These are phyloP conservation scores for Macrolepiota fuliginosa DNA, from an alignment of 768 basidiomycete species.

Conservation along the genomic window DNA sequence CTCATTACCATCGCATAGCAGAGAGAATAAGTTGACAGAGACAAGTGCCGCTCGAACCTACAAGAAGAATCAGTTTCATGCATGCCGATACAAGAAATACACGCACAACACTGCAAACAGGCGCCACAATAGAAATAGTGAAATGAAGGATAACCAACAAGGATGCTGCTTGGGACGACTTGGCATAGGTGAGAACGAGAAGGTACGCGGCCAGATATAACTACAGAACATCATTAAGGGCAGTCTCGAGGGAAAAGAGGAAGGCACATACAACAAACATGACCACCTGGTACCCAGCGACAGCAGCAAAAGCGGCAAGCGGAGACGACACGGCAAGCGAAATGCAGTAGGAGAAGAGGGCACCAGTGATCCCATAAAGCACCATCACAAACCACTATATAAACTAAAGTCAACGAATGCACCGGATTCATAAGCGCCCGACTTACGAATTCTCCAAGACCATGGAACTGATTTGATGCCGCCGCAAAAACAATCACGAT, in stretches of 20 bases:
- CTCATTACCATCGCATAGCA: constrained; percentile 60
- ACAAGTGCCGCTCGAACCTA: constrained; percentile 69
- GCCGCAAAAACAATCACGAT: constrained; percentile 60
- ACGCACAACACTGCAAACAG: constrained; percentile 68
- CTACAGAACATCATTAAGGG: constrained; percentile 27
- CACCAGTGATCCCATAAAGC: constrained; percentile 65
- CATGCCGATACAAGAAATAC: not conserved
- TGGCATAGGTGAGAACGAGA: constrained; percentile 70
- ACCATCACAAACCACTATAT: constrained; percentile 68
- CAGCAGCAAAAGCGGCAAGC: constrained; percentile 68
- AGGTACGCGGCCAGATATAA: constrained; percentile 68
- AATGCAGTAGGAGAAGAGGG: constrained; percentile 67
- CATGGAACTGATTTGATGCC: constrained; percentile 62
- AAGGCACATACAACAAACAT: constrained; percentile 59
- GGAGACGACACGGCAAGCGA: constrained; percentile 62
- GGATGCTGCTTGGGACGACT: constrained; percentile 46
- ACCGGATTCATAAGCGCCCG: not conserved
- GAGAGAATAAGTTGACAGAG: constrained; percentile 74
- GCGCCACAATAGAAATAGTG: constrained; percentile 62
- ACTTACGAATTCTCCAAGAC: constrained; percentile 60
- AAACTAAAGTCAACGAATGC: not conserved
- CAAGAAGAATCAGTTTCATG: constrained; percentile 1
- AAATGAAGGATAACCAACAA: constrained; percentile 70
- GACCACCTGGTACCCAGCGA: constrained; percentile 72
- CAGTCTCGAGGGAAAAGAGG: not conserved